Conservation (phyloP, 306 rosid species). For the Sechiopsis laciniata region DNA sequence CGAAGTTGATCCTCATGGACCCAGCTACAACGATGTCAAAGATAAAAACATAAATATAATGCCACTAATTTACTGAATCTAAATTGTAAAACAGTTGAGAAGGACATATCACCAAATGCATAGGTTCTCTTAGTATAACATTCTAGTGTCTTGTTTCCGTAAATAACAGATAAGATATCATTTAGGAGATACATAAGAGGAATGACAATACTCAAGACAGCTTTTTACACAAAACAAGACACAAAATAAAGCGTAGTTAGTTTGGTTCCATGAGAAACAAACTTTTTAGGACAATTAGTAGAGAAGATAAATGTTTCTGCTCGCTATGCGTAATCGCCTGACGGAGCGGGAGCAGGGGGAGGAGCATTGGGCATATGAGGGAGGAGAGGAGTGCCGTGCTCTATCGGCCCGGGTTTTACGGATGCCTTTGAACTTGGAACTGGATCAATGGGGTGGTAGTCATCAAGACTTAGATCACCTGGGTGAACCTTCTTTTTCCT, state of each 20-base stretch:
- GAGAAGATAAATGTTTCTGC: neutral
- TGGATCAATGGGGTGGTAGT: conserved; percentile 61
- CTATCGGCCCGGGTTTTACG: conserved; percentile 51
- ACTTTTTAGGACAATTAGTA: conserved; percentile 11
- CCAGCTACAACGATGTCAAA: neutral
- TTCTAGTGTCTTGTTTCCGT: neutral
- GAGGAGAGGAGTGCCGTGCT: conserved; percentile 62
- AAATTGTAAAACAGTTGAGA: neutral
- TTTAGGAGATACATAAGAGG: neutral
- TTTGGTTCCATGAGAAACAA: conserved; percentile 2
- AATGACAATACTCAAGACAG: neutral
- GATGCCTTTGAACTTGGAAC: conserved; percentile 45
- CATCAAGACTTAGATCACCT: conserved; percentile 38
- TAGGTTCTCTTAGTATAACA: neutral
- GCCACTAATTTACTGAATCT: neutral
- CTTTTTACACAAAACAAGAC: neutral
- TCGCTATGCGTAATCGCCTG: conserved; percentile 23
- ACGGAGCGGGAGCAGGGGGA: conserved; percentile 29
- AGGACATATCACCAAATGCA: neutral
- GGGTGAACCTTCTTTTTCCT: conserved; percentile 1
- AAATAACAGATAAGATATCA: neutral
- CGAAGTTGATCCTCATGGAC: too few species aligned
- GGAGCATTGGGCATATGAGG: conserved; percentile 69
- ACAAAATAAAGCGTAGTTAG: neutral
- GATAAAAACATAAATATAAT: neutral